phyloP scores from a whole-genome alignment of 768 basidiomycete genomes.

The Suillus variegatus region DNA sequence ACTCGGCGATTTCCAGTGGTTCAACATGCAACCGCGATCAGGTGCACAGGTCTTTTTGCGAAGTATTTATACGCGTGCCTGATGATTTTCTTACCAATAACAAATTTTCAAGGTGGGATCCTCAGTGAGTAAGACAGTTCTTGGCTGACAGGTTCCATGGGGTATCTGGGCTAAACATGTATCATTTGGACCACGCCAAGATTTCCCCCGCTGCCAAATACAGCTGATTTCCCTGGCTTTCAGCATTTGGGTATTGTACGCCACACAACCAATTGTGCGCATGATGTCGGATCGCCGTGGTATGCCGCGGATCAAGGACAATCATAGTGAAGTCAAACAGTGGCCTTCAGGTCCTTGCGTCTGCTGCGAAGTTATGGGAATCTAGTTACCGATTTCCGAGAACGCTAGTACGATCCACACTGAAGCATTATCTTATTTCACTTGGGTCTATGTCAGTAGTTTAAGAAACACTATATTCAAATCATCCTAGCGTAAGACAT shows the following conservation, averaged over 20 bases:
- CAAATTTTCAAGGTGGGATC: conserved; percentile 33
- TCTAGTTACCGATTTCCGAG: conserved; percentile 7
- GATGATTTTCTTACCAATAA: conserved; percentile 6
- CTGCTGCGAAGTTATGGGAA: conserved; percentile 26
- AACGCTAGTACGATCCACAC: conserved; percentile 22
- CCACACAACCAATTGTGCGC: conserved; percentile 39
- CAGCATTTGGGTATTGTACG: conserved; percentile 40
- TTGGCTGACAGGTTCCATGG: conserved; percentile 11
- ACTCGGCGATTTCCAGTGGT: conserved; percentile 41
- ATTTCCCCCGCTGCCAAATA: conserved; percentile 46
- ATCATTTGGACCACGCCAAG: conserved; percentile 50
- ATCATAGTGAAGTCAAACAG: conserved; percentile 29
- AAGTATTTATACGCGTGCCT: not conserved
- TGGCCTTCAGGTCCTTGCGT: conserved; percentile 31
- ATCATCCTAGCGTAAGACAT: conserved; percentile 13
- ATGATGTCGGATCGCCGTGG: conserved; percentile 44
- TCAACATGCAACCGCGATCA: conserved; percentile 49
- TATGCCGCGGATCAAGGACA: conserved; percentile 30
- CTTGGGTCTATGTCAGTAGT: not conserved
- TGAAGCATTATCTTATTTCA: not conserved
- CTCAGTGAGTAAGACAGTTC: not conserved
- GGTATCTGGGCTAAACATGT: conserved; percentile 56
- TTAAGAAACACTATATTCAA: conserved; percentile 7
- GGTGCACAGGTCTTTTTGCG: conserved; percentile 10
- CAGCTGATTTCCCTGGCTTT: conserved; percentile 28